These are phyloP conservation scores for Alternaria triticimaculans DNA, from an alignment of 2,329 filamentous ascomycete genomes.

Conservation along the genomic window DNA sequence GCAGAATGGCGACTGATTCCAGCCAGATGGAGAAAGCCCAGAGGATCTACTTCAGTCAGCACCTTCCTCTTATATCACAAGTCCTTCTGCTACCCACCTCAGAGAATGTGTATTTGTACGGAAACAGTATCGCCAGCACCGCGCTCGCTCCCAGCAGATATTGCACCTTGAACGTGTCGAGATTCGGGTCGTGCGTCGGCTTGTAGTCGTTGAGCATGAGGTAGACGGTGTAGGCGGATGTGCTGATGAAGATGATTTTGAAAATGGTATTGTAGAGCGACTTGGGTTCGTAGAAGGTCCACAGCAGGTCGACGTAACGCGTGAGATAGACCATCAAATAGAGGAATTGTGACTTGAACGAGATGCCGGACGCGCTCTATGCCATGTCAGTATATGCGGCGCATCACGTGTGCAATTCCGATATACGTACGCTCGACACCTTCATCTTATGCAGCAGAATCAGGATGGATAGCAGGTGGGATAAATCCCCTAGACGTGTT, in stretches of 20 bases:
- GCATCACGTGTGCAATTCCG: background rate
- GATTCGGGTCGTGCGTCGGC: conserved; percentile 94
- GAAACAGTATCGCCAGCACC: conserved; percentile 79
- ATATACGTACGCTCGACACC: conserved; percentile 73
- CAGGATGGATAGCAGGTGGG: conserved; percentile 91
- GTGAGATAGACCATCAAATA: conserved; percentile 95
- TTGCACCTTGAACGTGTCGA: conserved; percentile 96
- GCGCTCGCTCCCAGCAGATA: conserved; percentile 86
- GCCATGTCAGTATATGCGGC: conserved; percentile 6
- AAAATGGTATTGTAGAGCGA: conserved; percentile 88
- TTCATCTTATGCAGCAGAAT: conserved; percentile 98
- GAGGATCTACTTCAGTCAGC: conserved; percentile 68
- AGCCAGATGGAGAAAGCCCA: conserved; percentile 99
- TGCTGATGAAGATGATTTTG: conserved; percentile 92
- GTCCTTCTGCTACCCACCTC: conserved; percentile 57
- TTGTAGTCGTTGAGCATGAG: conserved; percentile 98
- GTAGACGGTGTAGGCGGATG: conserved; percentile 93
- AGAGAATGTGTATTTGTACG: conserved; percentile 79
- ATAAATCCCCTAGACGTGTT: conserved; percentile 77
- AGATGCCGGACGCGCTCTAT: conserved; percentile 95
- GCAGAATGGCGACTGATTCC: conserved; percentile 93
- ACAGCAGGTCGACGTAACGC: conserved; percentile 90
- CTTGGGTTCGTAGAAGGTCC: conserved; percentile 73
- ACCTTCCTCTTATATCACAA: conserved; percentile 5
- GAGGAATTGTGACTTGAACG: conserved; percentile 96